Conservation (phyloP, 169 alveolate species). For the Eimeria tenella region DNA sequence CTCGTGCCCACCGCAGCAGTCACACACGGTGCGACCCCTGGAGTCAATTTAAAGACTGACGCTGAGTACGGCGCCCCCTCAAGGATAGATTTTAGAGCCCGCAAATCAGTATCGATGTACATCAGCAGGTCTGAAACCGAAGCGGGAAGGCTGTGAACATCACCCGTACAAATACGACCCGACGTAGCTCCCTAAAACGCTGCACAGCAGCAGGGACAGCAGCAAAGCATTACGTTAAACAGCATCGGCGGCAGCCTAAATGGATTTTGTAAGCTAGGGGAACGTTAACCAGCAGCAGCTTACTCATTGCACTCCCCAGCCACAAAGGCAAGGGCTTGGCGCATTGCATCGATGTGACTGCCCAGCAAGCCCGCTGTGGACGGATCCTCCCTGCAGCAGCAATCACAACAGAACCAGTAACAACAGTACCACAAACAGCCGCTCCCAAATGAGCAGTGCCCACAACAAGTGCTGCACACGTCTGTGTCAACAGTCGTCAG, state of each 20-base stretch:
- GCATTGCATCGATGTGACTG: slow-evolving; percentile 66
- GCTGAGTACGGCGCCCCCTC: slow-evolving; percentile 46
- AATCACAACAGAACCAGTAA: neutral
- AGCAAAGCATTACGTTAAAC: neutral
- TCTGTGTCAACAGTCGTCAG: too few species aligned
- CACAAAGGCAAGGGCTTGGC: slow-evolving; percentile 50
- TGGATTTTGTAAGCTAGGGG: neutral
- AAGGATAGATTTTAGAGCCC: slow-evolving; percentile 43
- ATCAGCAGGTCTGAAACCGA: slow-evolving; percentile 25
- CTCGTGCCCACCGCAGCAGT: neutral
- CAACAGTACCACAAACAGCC: neutral
- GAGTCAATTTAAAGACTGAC: slow-evolving; percentile 26
- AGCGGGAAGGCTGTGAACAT: slow-evolving; percentile 63
- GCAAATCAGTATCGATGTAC: slow-evolving; percentile 7
- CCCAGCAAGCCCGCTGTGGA: slow-evolving; percentile 38
- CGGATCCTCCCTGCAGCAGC: slow-evolving; percentile 43
- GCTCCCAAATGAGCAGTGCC: too few species aligned
- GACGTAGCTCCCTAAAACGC: slow-evolving; percentile 63
- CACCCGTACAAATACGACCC: slow-evolving; percentile 62
- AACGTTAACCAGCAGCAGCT: neutral
- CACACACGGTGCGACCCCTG: neutral
- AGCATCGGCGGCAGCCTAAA: neutral
- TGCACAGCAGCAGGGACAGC: slow-evolving; percentile 60
- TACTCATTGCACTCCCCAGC: slow-evolving; percentile 64
- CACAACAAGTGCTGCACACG: too few species aligned